These are phyloP conservation scores for Incumbomyces delicatus DNA, from an alignment of 2,329 filamentous ascomycete species.

Conservation along the genomic window DNA sequence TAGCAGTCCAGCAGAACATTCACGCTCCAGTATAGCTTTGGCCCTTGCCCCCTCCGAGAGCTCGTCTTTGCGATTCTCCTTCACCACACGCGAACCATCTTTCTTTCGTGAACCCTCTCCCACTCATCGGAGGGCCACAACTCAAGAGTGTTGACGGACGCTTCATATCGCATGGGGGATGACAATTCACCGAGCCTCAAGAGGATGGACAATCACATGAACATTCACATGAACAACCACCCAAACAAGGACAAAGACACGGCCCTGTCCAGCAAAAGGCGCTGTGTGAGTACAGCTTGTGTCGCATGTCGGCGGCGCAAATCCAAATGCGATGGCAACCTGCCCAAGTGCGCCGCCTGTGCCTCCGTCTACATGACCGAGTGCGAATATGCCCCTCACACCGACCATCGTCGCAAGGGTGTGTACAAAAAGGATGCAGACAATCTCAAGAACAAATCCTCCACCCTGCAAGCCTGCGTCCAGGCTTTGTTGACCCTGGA, in stretches of 20 bases:
- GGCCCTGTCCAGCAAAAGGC: conserved; percentile 46
- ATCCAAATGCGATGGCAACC: conserved; percentile 83
- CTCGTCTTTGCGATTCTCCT: too few relatives aligned
- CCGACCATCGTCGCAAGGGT: conserved; percentile 89
- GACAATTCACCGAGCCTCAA: too few relatives aligned
- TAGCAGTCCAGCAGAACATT: too few relatives aligned
- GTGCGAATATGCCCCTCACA: conserved; percentile 92
- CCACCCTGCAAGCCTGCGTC: conserved; percentile 83
- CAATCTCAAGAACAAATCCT: conserved; percentile 73
- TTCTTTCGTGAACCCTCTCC: too few relatives aligned
- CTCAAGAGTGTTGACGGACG: too few relatives aligned
- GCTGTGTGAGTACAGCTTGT: conserved; percentile 77
- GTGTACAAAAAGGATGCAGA: conserved; percentile 94
- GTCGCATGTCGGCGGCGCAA: conserved; percentile 68
- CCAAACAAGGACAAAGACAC: conserved; percentile 17
- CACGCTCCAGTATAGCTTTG: too few relatives aligned
- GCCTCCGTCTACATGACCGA: conserved; percentile 69
- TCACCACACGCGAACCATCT: too few relatives aligned
- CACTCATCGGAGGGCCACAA: too few relatives aligned
- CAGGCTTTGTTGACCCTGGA: conserved; percentile 85
- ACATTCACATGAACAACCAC: too few relatives aligned
- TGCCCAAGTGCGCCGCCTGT: conserved; percentile 90
- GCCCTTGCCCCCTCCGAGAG: too few relatives aligned
- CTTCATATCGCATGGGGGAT: too few relatives aligned
- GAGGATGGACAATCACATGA: too few relatives aligned